phyloP scores from a whole-genome alignment of 768 basidiomycete species.

The Leccinum aurantiacum region DNA sequence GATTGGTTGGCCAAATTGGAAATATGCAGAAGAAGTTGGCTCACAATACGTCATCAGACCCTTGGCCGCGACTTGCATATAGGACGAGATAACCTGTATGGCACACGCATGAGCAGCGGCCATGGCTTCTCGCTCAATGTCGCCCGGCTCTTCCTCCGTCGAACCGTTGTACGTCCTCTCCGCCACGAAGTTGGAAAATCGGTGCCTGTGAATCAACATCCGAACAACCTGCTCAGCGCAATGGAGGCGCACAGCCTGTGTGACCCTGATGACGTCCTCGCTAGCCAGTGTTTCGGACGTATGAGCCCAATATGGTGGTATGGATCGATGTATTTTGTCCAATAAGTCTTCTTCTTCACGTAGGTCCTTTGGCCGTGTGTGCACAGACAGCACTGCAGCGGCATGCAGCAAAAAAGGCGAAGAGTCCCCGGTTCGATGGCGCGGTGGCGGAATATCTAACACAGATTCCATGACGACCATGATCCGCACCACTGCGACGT shows the following conservation, averaged over 20 bases:
- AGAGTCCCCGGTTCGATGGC: constrained; percentile 54
- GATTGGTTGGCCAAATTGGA: constrained; percentile 13
- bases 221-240: constrained; percentile 87
- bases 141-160: constrained; percentile 52
- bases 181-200: constrained; percentile 75
- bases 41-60: constrained; percentile 93
- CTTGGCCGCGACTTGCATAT: constrained; percentile 83
- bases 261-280: constrained; percentile 85
- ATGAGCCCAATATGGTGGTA: constrained; percentile 80
- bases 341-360: constrained; percentile 78
- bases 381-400: constrained; percentile 63
- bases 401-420: constrained; percentile 81
- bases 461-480: constrained; percentile 89
- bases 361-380: constrained; percentile 60
- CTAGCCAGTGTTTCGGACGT: constrained; percentile 76
- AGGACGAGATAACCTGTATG: constrained; percentile 76
- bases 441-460: constrained; percentile 73
- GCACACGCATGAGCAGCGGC: constrained; percentile 74
- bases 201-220: constrained; percentile 86
- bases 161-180: constrained; percentile 55
- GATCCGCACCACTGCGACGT: constrained; percentile 71
- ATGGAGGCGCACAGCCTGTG: constrained; percentile 83
- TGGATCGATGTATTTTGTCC: constrained; percentile 71
- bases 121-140: constrained; percentile 79
- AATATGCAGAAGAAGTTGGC: constrained; percentile 32